Evolutionary conservation across 176 grass and related monocot species (phyloP), one percentile per base, ranked within the genome.

Genomic region (Neostapfia colusana): DNA sequence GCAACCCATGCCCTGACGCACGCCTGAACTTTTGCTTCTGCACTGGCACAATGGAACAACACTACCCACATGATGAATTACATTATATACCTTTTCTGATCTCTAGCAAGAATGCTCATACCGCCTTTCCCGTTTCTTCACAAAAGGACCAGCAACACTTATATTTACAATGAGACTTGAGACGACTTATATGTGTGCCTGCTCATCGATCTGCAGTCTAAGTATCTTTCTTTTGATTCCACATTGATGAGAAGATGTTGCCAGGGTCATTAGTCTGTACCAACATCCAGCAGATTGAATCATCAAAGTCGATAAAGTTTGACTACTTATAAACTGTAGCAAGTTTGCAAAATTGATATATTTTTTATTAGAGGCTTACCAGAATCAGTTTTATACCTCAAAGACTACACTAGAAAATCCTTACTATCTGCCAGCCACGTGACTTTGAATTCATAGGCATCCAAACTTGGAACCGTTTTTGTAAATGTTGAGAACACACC

Each of bases 211-310:
- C 43, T 45, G 45, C 45, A 20, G 48, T 51, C 48, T 18, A 51
- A 51, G 39, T 48, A 28, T 75, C 64, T 31, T 76, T 57, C 49
- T 75, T 83, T 45, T 74, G 63, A 40, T 67, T 82, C 80, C 80
- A 82, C 72, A 46, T 26, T 10, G 80, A 62, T 67, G 70, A 82
- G 20, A 83, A 82, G 20, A 83, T 74, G 25, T 45, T 53, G 39
- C 51, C 58, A 3, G 16, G 43, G 35, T 45, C 59, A 14, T 65
- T 38, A 28, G 69, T 53, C 79, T 63, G 21, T 51, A 13, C 7
- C 70, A 60, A 69, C 45, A 4, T 48, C 14, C 45, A 48, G 4
- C 26, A 70, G 1, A 45, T 45, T n/a, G 21, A 35, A 57, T 4
- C 9, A 42, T 51, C 20, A 24, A 31, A 55, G 10, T 67, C n/a